Conservation (phyloP, 305 asterid genomes). For the Euphrasia arctica region DNA sequence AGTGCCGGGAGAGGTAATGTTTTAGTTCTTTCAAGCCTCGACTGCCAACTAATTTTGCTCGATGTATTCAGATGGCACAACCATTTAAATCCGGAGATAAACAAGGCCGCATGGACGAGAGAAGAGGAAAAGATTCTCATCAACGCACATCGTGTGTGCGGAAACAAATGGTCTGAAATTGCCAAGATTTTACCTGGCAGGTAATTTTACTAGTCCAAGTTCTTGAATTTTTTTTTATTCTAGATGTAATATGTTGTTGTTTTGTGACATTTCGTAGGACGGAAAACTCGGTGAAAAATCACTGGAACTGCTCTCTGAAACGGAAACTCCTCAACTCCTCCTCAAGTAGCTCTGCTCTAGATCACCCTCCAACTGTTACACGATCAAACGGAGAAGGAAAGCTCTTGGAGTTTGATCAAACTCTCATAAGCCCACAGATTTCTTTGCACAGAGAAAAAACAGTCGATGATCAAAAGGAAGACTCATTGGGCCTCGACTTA, state of each 20-base stretch:
- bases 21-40: not conserved
- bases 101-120: conserved; percentile 48
- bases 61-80: conserved; percentile 47
- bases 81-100: conserved; percentile 56
- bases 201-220: conserved; percentile 30
- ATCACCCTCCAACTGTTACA: not conserved
- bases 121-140: conserved; percentile 52
- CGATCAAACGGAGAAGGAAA: not conserved
- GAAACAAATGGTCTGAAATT: conserved; percentile 63
- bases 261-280: conserved; percentile 28
- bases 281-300: conserved; percentile 49
- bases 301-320: conserved; percentile 51
- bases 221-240: not conserved
- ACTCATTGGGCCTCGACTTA: not conserved
- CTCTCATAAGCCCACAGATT: not conserved
- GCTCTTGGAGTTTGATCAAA: not conserved
- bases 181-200: conserved; percentile 56
- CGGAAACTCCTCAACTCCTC: conserved; percentile 23
- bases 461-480: conserved; percentile 7
- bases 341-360: not conserved
- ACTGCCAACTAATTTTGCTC: not conserved
- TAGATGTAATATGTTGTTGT: not conserved
- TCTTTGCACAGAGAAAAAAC: not conserved
- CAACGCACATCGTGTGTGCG: conserved; percentile 42
- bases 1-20: conserved; percentile 62